A percentile compares a stretch with the other conserved stretches of the same genome.
phyloP scores from a whole-genome alignment of 495 filamentous ascomycete genomes.

The Tuber indicum region DNA sequence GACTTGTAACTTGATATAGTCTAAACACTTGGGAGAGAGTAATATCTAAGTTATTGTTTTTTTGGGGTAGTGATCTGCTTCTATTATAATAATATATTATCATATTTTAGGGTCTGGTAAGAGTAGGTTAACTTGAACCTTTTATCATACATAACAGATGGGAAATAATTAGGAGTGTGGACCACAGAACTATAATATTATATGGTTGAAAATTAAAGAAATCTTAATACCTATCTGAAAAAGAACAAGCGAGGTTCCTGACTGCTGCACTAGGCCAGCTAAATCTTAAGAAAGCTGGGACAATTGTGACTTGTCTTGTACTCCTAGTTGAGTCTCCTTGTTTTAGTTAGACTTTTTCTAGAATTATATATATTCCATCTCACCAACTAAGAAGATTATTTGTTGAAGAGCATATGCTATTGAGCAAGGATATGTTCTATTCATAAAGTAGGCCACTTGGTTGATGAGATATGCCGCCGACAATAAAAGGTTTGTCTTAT shows the following conservation, averaged over 20 bases:
- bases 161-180: neutral
- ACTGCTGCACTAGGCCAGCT: neutral
- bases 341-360: neutral
- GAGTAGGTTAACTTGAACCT: neutral
- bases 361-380: too few relatives aligned
- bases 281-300: neutral
- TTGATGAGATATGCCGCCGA: too few relatives aligned
- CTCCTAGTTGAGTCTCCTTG: neutral
- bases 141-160: too few relatives aligned
- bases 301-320: neutral
- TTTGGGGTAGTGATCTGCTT: neutral
- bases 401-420: too few relatives aligned
- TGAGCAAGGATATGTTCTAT: too few relatives aligned
- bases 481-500: too few relatives aligned
- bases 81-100: neutral
- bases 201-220: neutral
- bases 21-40: neutral
- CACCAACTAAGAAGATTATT: too few relatives aligned
- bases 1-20: too few relatives aligned
- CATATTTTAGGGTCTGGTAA: neutral
- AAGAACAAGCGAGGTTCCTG: neutral
- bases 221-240: neutral
- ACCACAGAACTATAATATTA: too few relatives aligned
- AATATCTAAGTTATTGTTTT: fast-evolving
- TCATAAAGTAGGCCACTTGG: too few relatives aligned